Evolutionary conservation across 768 basidiomycete genomes (phyloP).

Genomic region (Mycena amicta): DNA sequence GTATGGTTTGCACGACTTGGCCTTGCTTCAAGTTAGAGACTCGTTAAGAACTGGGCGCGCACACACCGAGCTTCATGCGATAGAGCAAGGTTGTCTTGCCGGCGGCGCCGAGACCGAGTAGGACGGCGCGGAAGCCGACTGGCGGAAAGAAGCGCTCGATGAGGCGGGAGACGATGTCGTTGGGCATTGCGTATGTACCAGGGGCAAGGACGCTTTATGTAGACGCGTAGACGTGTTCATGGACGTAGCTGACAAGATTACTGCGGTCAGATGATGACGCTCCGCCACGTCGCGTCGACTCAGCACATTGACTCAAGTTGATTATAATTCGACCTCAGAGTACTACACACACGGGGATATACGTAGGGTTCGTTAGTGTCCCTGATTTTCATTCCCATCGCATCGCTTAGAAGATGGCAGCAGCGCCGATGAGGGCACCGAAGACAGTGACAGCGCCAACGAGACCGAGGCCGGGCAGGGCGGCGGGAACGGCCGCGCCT

Average conservation of each 20-base stretch:
- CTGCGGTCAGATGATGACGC: background rate
- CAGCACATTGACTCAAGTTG: background rate
- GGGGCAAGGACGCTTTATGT: too few relatives aligned
- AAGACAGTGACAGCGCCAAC: background rate
- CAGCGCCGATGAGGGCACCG: background rate
- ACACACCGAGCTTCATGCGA: conserved; percentile 39
- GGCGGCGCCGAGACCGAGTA: conserved; percentile 40
- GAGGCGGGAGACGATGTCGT: conserved; percentile 27
- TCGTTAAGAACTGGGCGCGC: too few relatives aligned
- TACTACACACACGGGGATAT: background rate
- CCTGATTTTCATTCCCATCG: background rate
- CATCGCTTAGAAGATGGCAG: background rate
- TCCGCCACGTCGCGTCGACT: background rate
- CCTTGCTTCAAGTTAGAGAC: too few relatives aligned
- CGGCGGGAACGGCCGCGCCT: background rate
- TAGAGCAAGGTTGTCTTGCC: conserved; percentile 55
- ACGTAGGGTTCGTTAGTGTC: background rate
- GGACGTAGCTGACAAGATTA: background rate
- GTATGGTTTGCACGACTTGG: conserved; percentile 41
- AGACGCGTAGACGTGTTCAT: background rate
- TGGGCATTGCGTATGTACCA: background rate
- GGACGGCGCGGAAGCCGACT: conserved; percentile 22
- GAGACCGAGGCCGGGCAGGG: background rate
- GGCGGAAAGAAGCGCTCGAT: conserved; percentile 33
- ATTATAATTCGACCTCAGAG: background rate